These are phyloP conservation scores for Sporothrix brasiliensis DNA, from an alignment of 2,329 filamentous ascomycete genomes.

Conservation along the genomic window DNA sequence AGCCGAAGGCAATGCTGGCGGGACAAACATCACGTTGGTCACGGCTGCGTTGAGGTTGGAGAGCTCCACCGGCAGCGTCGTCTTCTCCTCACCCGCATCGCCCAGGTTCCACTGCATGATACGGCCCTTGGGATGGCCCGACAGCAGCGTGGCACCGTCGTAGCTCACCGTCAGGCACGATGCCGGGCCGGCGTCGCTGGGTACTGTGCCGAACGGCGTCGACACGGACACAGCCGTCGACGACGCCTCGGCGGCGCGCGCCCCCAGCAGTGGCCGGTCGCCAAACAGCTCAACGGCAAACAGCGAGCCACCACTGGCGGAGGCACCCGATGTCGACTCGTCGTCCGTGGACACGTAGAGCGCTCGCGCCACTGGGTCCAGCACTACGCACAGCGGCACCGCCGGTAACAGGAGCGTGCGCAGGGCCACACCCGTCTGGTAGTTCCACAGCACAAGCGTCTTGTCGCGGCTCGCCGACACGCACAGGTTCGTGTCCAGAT, in stretches of 20 bases:
- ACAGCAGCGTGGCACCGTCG: constrained; percentile 77
- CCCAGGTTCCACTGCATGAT: constrained; percentile 80
- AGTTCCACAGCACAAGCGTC: constrained; percentile 92
- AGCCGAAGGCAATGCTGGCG: constrained; percentile 56
- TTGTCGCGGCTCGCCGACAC: constrained; percentile 84
- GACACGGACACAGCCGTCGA: constrained; percentile 61
- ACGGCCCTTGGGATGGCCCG: constrained; percentile 79
- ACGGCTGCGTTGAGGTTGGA: constrained; percentile 77
- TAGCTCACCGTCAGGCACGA: constrained; percentile 75
- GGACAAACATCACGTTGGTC: constrained; percentile 76
- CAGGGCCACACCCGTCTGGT: constrained; percentile 73
- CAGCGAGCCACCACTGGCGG: constrained; percentile 44
- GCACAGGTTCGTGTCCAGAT: constrained; percentile 73
- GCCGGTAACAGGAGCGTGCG: constrained; percentile 79
- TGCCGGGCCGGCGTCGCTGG: constrained; percentile 65
- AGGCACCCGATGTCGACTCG: constrained; percentile 47
- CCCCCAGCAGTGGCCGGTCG: constrained; percentile 58
- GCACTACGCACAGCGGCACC: constrained; percentile 69
- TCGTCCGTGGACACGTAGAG: constrained; percentile 81
- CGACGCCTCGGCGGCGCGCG: constrained; percentile 55
- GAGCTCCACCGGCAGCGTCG: constrained; percentile 62
- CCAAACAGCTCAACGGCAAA: constrained; percentile 75
- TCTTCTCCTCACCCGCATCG: constrained; percentile 44
- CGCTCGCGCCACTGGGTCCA: constrained; percentile 83
- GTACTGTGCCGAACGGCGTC: constrained; percentile 58